Conservation (phyloP, 768 basidiomycete species). For the Cystofilobasidium bisporidii region DNA sequence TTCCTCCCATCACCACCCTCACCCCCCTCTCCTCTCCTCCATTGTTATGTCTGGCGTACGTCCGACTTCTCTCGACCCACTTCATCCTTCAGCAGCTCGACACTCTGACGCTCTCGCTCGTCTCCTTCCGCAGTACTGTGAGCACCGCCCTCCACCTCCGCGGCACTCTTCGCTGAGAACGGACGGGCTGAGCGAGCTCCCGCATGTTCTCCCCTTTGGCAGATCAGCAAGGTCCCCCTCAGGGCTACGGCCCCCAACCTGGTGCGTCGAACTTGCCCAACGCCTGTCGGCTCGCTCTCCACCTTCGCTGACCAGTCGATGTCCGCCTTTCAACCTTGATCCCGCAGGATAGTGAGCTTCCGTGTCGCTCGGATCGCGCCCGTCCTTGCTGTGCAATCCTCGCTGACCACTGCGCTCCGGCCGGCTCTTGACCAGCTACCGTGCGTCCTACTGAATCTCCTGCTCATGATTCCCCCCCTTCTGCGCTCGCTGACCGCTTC, state of each 20-base stretch:
- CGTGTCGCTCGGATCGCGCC: too few species aligned
- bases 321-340: too few species aligned
- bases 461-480: too few species aligned
- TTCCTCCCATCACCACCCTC: too few species aligned
- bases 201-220: background rate
- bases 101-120: background rate
- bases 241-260: background rate
- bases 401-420: too few species aligned
- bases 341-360: too few species aligned
- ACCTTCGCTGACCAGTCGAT: too few species aligned
- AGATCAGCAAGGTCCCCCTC: slow-evolving; percentile 1
- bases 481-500: background rate
- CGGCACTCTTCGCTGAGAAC: background rate
- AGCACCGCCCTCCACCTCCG: background rate
- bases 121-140: background rate
- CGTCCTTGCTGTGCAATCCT: too few species aligned
- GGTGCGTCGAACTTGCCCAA: too few species aligned
- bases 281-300: background rate
- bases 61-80: background rate
- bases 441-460: too few species aligned
- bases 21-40: background rate
- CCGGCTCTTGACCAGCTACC: too few species aligned
- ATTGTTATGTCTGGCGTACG: background rate
- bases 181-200: background rate
- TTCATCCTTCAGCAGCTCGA: too few species aligned